Evolutionary conservation across 306 rosid genomes (phyloP).

Genomic region (Ziziphus jujuba): DNA sequence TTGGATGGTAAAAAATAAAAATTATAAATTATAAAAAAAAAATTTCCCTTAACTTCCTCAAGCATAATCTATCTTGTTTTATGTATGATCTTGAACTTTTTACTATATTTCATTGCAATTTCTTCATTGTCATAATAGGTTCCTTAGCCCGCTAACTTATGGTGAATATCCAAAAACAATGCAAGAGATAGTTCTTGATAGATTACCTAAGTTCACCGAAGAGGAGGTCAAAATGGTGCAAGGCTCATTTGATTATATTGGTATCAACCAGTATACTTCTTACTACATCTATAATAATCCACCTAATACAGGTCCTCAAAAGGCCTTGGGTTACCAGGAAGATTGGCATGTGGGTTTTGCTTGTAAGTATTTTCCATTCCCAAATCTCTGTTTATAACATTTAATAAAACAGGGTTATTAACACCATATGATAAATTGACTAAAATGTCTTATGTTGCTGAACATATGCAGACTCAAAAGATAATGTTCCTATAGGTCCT

Average conservation of each 20-base stretch:
- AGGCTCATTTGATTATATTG: constrained; percentile 77
- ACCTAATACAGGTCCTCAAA: constrained; percentile 44
- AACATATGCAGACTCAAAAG: constrained; percentile 61
- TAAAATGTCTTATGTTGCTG: neutral
- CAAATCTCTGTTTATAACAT: neutral
- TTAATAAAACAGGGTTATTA: neutral
- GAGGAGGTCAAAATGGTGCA: constrained; percentile 81
- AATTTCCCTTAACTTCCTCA: too few relatives aligned
- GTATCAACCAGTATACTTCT: constrained; percentile 83
- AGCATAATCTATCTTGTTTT: too few relatives aligned
- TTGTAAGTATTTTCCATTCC: constrained; percentile 47
- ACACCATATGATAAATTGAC: too few relatives aligned
- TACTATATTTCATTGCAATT: too few relatives aligned
- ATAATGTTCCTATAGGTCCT: constrained; percentile 81
- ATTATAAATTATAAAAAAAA: too few relatives aligned
- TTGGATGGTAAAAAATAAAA: neutral
- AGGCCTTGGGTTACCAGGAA: constrained; percentile 62
- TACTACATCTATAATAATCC: constrained; percentile 66
- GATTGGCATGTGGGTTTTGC: constrained; percentile 89
- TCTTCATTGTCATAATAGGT: constrained; percentile 40
- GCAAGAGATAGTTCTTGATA: constrained; percentile 66
- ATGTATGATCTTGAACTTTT: too few relatives aligned
- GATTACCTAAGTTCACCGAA: constrained; percentile 80
- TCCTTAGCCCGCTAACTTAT: constrained; percentile 78
- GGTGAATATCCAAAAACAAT: constrained; percentile 91